Base-by-base conservation (phyloP, 2,329 filamentous ascomycete genomes). In the Penicillium sp. region DNA sequence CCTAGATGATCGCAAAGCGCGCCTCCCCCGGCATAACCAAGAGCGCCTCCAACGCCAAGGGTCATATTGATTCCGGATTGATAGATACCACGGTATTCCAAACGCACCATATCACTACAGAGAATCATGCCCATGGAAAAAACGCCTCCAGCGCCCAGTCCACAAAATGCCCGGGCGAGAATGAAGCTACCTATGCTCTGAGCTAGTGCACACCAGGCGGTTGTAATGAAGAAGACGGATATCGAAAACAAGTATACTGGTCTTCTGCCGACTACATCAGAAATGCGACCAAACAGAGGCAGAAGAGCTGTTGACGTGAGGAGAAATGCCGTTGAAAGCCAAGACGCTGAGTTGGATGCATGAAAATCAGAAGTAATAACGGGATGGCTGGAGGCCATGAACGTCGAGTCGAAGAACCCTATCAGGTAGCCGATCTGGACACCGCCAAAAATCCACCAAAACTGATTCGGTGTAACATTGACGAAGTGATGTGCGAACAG, bases 371-470 rank as follows among this genome's bases (percentile, higher is more conserved):
- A 91, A 0, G 89, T 91, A 60, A 93, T 91, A 57, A 90, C 87
- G 0, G 89, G 89, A 69, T 94, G 89, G 43, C 82, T 87, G 2
- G 88, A 90, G 4, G 88, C 88, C 88, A 93, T 91, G 62, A 93
- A 82, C 3, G 89, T 93, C 11, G 83, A 81, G 74, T 93, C 90
- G 66, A 93, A 92, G 68, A 79, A 84, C 8, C 70, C 74, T 55
- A 78, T 70, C 60, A 86, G 82, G 64, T 83, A 82, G 4, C 78
- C 77, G n/a, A 80, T 66, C 59, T 87, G 71, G 47, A 88, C 77
- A 51, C 81, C 81, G 5, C 73, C 62, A 66, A 88, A 89, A 56
- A 88, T 82, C 59, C 83, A 66, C 80, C 83, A 85, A 73, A 89
- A 89, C 28, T 79, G 76, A 12, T 64, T 63, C 1, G 70, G 69